Base-by-base conservation (phyloP, 495 filamentous ascomycete species). In the Recurvomyces mirabilis region DNA sequence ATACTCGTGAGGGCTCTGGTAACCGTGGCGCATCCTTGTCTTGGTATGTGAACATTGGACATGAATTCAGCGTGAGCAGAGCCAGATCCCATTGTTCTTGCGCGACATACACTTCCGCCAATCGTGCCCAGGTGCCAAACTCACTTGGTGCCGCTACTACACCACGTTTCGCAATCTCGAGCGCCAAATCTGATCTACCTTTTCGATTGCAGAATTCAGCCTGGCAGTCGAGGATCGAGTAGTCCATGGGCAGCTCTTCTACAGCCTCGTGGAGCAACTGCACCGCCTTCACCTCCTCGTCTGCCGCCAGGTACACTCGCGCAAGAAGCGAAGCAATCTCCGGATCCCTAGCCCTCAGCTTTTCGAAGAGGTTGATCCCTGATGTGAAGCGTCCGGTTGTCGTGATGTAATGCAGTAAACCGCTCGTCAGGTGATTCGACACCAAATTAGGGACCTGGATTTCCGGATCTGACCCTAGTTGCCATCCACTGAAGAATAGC, bases 41-140 rank as follows among this genome's bases (percentile, higher is more conserved):
- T 60, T 95, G 89, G 63, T 96, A 95, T 6, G 91, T 96, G 61
- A 98, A 98, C 91, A 98, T 98, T 3, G 91, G 91, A 51, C 93
- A 98, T 3, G 89, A 95, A 64, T 98, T 98, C n/a, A 98, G 70
- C 4, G 93, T 98, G 7, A 94, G 76, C 14, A 98, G 72, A 1
- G 93, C 91, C 28, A 83, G 56, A 53, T 95, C 91, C 84, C 89
- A 98, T 60, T 88, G 82, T 61, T 98, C 91, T 57, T 93, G 69
- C 33, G 78, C 72, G 38, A 96, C 79, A 46, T 96, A 98, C 17
- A 96, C 78, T 58, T 95, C 86, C 2, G 87, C 89, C 39, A 98
- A 63, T 43, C 87, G 71, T 38, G 91, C 93, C 91, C 91, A 98
- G 1, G 91, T 96, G 12, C 84, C 85, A 58, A 96, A 96, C 57